Evolutionary conservation across 345 rosid species (phyloP), one percentile per base, ranked within the genome.

Genomic region (Lepidium sativum): DNA sequence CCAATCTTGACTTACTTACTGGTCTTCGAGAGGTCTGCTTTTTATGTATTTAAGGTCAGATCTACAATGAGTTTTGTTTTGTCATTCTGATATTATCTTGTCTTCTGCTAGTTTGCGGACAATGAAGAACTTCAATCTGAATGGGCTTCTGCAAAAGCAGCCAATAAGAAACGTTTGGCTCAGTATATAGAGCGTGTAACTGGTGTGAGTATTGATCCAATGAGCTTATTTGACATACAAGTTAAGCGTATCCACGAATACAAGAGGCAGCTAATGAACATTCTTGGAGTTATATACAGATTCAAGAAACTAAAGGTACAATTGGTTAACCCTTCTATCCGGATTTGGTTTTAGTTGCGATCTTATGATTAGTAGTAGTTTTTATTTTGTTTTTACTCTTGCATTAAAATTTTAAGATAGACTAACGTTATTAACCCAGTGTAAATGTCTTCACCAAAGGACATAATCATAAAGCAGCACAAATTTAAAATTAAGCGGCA

Each of bases 161-260:
- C 97, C 29, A 82, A 80, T 73, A 92, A 92, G 80, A 77, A 75
- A 78, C 89, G 90, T 25, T 77, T 92, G 82, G 91, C 92, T 42
- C 73, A 69, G 62, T 89, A 87, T 67, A 63, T 92, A 78, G 32
- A 65, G 79, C 86, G 66, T 59, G 96, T 86, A 60, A 92, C 92
- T 12, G 96, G 97, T 71, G 92, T 65, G 64, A 84, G 69, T 68
- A 81, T 92, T 61, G 94, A 92, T 70, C 80, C 94, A 51, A 82
- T 75, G 68, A 89, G 88, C 74, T 80, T 92, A 41, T 92, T 89
- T 77, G 98, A 92, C 80, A 92, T 92, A 69, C 97, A 89, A 82
- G 89, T 92, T 67, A 92, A 92, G 82, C 96, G 98, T 70, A 92
- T 92, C 72, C 98, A 92, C 72, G 98, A 92, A 63, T 92, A 92